Conservation (phyloP, 148 eudicot species). For the Amaranthus hypochondriacus region DNA sequence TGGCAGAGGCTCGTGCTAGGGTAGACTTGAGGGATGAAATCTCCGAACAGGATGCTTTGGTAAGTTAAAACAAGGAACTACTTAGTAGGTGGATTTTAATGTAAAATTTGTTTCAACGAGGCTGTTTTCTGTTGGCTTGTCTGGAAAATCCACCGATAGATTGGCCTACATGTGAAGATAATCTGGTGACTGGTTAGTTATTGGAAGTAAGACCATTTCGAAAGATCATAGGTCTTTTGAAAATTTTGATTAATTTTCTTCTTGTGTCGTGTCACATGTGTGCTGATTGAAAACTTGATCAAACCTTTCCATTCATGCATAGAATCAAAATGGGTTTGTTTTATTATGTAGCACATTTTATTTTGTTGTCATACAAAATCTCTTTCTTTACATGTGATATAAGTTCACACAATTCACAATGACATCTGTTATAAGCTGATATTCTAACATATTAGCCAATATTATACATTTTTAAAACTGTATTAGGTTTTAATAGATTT, state of each 20-base stretch:
- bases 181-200: background rate
- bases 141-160: constrained; percentile 6
- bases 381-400: too few species aligned
- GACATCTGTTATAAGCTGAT: too few species aligned
- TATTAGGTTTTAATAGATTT: too few species aligned
- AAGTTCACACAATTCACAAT: too few species aligned
- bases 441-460: too few species aligned
- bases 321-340: too few species aligned
- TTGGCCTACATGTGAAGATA: background rate
- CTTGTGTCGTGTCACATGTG: background rate
- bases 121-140: background rate
- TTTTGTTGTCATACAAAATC: too few species aligned
- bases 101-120: background rate
- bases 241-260: background rate
- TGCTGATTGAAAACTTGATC: background rate
- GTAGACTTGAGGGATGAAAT: constrained; percentile 88
- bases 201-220: background rate
- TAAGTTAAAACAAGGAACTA: constrained; percentile 29
- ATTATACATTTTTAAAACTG: too few species aligned
- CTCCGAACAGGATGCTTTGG: constrained; percentile 86
- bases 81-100: background rate
- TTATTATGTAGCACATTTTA: too few species aligned
- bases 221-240: background rate
- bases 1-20: constrained; percentile 95
- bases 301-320: too few species aligned